A percentile compares a stretch with the other conserved stretches of the same genome.
Evolutionary conservation across 2,329 filamentous ascomycete genomes (phyloP).

Genomic region (Nemania sp.): DNA sequence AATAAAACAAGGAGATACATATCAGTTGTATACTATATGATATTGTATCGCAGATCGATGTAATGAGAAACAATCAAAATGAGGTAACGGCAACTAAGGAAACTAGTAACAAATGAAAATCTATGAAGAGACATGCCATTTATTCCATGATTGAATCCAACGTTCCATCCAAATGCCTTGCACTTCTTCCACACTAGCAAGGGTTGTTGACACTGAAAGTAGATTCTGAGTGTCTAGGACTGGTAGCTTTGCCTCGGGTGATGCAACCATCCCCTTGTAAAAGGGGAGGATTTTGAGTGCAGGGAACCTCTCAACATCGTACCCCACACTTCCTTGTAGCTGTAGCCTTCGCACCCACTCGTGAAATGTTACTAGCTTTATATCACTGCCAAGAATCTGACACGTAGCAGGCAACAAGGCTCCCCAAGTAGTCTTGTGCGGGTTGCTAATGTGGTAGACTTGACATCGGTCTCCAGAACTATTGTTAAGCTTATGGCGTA

Average conservation of each 20-base stretch:
- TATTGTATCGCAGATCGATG: neutral
- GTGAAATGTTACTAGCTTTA: constrained; percentile 8
- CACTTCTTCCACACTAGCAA: constrained; percentile 9
- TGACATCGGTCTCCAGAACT: neutral
- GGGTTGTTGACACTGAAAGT: constrained; percentile 1
- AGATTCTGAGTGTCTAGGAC: constrained; percentile 1
- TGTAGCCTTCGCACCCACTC: constrained; percentile 16
- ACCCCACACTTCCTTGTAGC: neutral
- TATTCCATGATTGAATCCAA: constrained; percentile 16
- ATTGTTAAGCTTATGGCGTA: constrained; percentile 9
- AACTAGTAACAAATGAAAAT: neutral
- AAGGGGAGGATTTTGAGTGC: constrained; percentile 22
- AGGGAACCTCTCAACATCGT: constrained; percentile 8
- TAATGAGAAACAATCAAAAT: neutral
- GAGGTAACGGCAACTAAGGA: neutral
- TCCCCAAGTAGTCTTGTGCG: constrained; percentile 12
- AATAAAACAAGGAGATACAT: no score
- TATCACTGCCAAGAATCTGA: neutral
- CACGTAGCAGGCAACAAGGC: constrained; percentile 13
- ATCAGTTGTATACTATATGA: no score
- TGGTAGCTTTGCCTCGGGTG: constrained; percentile 11
- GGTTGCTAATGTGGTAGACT: constrained; percentile 20
- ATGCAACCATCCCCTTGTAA: constrained; percentile 4
- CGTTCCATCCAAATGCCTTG: constrained; percentile 26
- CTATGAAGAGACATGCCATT: neutral